phyloP scores from a whole-genome alignment of 2,329 filamentous ascomycete genomes.

The Fusarium kyushuense region DNA sequence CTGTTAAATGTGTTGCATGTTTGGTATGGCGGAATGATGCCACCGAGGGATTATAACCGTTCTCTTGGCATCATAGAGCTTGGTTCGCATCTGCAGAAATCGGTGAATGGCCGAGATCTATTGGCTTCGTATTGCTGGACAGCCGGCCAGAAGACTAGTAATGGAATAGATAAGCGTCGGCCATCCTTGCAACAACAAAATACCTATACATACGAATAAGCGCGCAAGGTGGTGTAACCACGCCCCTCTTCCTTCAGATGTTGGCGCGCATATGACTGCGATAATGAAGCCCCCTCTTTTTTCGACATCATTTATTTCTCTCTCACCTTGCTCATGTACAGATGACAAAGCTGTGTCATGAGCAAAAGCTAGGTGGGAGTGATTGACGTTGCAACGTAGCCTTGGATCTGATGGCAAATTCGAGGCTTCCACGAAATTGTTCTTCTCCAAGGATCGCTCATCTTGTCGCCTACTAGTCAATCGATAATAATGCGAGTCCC shows the following conservation, averaged over 20 bases:
- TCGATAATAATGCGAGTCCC: neutral
- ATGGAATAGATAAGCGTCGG: neutral
- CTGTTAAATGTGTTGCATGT: neutral
- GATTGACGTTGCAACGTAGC: neutral
- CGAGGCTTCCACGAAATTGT: neutral
- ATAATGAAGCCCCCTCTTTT: neutral
- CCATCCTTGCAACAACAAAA: neutral
- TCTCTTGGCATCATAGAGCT: neutral
- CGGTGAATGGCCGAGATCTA: neutral
- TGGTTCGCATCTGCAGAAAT: neutral
- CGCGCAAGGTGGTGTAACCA: neutral
- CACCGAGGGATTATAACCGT: neutral
- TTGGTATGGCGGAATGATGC: conserved; percentile 9
- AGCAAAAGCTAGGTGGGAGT: neutral
- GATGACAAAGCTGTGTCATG: neutral
- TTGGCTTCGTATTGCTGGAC: neutral
- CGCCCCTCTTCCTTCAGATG: too few relatives aligned
- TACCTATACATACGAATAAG: neutral
- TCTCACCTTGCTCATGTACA: neutral
- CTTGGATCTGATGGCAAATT: neutral
- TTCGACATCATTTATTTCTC: neutral
- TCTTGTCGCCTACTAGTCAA: neutral
- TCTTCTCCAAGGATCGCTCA: neutral
- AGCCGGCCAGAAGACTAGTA: neutral
- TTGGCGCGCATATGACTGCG: neutral